Conservation (phyloP, 768 basidiomycete species). For the Clavaria fumosa region DNA sequence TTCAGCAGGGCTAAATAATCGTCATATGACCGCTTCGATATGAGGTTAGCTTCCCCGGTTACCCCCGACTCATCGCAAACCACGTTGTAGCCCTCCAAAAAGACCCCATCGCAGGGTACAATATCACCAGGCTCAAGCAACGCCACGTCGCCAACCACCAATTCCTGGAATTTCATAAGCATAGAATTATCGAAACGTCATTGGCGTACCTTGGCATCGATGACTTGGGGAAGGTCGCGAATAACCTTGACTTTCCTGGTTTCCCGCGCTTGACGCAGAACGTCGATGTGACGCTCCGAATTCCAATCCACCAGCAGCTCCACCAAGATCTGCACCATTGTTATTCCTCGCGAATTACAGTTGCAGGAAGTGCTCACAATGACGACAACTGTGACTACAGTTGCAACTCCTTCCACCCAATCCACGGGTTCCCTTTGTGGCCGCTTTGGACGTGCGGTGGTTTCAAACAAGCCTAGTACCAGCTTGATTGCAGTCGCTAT, state of each 20-base stretch:
- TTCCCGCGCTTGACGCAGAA: constrained; percentile 86
- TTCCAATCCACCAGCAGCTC: constrained; percentile 97
- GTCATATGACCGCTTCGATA: constrained; percentile 70
- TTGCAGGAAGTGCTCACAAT: constrained; percentile 32
- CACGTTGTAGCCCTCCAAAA: constrained; percentile 83
- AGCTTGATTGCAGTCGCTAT: constrained; percentile 88
- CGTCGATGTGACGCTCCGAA: constrained; percentile 91
- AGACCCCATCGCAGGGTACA: constrained; percentile 90
- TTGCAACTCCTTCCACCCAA: constrained; percentile 92
- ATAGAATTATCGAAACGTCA: constrained; percentile 11
- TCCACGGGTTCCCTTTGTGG: constrained; percentile 57
- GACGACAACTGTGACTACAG: constrained; percentile 59
- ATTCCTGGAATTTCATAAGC: constrained; percentile 41
- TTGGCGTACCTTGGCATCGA: constrained; percentile 60
- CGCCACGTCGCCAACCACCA: constrained; percentile 89
- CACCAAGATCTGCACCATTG: constrained; percentile 48
- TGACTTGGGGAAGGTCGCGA: constrained; percentile 44
- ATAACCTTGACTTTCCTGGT: constrained; percentile 86
- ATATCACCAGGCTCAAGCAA: constrained; percentile 92
- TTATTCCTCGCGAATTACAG: not conserved
- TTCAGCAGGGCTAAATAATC: constrained; percentile 39
- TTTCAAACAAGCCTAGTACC: constrained; percentile 81
- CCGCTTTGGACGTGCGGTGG: constrained; percentile 65
- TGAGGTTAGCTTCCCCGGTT: constrained; percentile 92
- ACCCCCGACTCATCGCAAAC: constrained; percentile 93